These are phyloP conservation scores for Boletus fagicola DNA, from an alignment of 768 basidiomycete genomes.

Conservation along the genomic window DNA sequence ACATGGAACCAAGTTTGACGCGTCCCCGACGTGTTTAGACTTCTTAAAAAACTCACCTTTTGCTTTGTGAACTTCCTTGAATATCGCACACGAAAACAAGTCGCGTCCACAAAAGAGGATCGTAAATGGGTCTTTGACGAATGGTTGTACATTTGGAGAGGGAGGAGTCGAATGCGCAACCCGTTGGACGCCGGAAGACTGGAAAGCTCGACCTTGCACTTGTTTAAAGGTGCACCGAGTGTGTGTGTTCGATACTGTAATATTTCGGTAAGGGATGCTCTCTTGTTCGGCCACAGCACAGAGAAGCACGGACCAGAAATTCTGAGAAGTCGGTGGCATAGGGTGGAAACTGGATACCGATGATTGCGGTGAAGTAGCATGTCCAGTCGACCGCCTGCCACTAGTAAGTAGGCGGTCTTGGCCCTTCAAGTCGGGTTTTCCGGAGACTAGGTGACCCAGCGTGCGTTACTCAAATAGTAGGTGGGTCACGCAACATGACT, in stretches of 20 bases:
- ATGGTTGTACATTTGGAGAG: neutral
- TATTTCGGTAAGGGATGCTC: neutral
- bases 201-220: neutral
- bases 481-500: neutral
- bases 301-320: neutral
- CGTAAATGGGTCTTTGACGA: slow-evolving; percentile 46
- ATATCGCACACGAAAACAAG: slow-evolving; percentile 76
- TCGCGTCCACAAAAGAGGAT: slow-evolving; percentile 89
- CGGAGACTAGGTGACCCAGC: no score
- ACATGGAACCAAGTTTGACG: neutral
- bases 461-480: neutral
- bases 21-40: neutral
- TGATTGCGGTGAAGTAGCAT: slow-evolving; percentile 2
- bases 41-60: slow-evolving; percentile 45
- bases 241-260: neutral
- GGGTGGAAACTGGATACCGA: neutral
- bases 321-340: neutral
- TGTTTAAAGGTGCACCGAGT: neutral
- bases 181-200: neutral
- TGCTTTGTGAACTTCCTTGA: slow-evolving; percentile 61
- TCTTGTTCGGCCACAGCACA: neutral
- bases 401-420: neutral
- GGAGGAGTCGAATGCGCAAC: neutral
- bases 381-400: neutral
- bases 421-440: neutral